Conservation (phyloP, 176 grass and related monocot species). For the Tillandsia leiboldiana region DNA sequence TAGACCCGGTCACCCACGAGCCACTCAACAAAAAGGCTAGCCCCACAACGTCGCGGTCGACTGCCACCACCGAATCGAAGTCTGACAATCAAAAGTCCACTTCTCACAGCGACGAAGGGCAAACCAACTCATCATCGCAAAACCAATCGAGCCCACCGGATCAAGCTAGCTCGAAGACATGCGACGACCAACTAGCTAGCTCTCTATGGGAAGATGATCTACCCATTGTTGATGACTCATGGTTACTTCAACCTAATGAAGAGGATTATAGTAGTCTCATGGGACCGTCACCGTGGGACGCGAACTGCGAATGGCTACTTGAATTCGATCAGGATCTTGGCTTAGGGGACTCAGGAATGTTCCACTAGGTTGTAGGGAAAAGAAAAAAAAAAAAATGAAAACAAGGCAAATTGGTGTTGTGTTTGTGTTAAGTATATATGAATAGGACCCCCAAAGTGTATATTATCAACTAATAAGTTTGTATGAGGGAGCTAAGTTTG, state of each 20-base stretch:
- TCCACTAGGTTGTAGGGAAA: constrained; percentile 15
- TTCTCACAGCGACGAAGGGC: constrained; percentile 24
- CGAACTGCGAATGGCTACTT: constrained; percentile 62
- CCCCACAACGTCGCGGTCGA: constrained; percentile 32
- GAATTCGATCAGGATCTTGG: constrained; percentile 56
- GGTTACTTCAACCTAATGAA: constrained; percentile 30
- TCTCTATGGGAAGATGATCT: constrained; percentile 55
- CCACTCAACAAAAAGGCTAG: constrained; percentile 28
- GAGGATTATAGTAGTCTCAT: background rate
- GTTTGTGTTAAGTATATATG: constrained; percentile 14
- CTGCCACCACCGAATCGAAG: constrained; percentile 36
- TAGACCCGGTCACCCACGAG: constrained; percentile 75
- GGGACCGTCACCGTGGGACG: constrained; percentile 6
- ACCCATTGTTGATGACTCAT: constrained; percentile 38
- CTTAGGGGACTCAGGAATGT: constrained; percentile 26
- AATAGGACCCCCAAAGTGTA: background rate
- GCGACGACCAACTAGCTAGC: constrained; percentile 24
- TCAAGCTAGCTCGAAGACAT: background rate
- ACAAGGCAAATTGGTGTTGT: constrained; percentile 35
- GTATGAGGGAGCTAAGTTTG: background rate
- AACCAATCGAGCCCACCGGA: constrained; percentile 29
- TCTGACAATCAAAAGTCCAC: constrained; percentile 26
- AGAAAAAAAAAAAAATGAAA: too few relatives aligned
- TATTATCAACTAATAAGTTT: constrained; percentile 1
- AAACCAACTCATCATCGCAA: constrained; percentile 16